Evolutionary conservation across 352 stramenopile species (phyloP).

Genomic region (Globisporangium carolinianum): DNA sequence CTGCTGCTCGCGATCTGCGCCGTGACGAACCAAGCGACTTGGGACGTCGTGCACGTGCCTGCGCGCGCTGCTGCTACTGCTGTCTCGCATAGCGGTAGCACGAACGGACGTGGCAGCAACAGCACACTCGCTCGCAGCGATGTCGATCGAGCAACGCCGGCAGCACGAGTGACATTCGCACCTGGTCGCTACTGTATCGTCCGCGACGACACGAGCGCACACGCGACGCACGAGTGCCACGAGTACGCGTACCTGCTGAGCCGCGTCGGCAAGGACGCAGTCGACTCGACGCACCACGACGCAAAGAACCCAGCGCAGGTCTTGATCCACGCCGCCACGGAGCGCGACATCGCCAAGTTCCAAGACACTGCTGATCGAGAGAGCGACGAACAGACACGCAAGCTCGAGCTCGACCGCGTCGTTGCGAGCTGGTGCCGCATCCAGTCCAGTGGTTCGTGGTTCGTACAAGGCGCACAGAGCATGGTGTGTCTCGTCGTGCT

Average conservation of each 20-base stretch:
- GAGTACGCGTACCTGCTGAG: constrained; percentile 32
- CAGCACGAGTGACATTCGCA: constrained; percentile 23
- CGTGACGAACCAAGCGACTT: constrained; percentile 20
- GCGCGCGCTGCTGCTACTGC: not conserved
- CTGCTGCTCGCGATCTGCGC: constrained; percentile 22
- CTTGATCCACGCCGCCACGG: not conserved
- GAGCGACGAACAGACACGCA: not conserved
- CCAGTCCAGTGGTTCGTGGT: constrained; percentile 23
- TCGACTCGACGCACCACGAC: not conserved
- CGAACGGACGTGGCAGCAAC: not conserved
- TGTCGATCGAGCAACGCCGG: not conserved
- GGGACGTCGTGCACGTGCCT: constrained; percentile 21
- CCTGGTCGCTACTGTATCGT: constrained; percentile 40
- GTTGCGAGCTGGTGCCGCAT: constrained; percentile 40
- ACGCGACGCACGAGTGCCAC: constrained; percentile 24
- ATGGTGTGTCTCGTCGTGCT: constrained; percentile 53
- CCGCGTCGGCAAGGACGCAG: constrained; percentile 15
- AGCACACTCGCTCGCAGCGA: not conserved
- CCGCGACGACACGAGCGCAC: constrained; percentile 9
- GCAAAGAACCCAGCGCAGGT: not conserved
- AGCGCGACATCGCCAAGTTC: constrained; percentile 10
- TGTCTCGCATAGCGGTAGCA: too few relatives aligned
- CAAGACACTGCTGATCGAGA: too few relatives aligned
- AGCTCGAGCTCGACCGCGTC: constrained; percentile 15
- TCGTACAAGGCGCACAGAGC: constrained; percentile 42